Evolutionary conservation across 2,329 filamentous ascomycete species (phyloP), one percentile per base, ranked within the genome.

Genomic region (Neophaeococcomyces aloes): DNA sequence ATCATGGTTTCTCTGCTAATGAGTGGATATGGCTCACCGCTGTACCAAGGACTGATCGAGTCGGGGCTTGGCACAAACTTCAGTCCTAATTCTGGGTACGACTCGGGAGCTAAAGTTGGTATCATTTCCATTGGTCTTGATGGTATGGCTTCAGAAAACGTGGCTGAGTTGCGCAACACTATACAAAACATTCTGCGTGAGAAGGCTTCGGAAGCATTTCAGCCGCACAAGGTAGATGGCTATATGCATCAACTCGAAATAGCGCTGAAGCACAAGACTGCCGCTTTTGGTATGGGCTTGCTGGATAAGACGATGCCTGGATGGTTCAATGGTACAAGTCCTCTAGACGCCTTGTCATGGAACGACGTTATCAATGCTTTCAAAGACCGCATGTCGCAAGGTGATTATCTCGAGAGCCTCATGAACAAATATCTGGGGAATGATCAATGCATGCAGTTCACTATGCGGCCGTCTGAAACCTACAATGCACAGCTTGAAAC

Each of bases 261-360:
- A n/a, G 75, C 81, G 0, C 67, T 96, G 38, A 95, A 95, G 66
- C 87, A 98, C 67, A 96, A 96, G 70, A 95, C 87, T 1, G 86
- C 91, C 43, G 87, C 83, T 57, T 98, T 98, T 59, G 91, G 91
- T 11, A 86, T 95, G 72, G 81, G 81, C 14, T 76, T 96, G 42
- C 78, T 98, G 63, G 86, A 94, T 55, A 79, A 89, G 32, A 72
- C 95, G 6, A 85, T 94, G 59, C 83, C 86, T 2, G 81, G 83
- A 47, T 98, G 91, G 91, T 96, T 98, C 65, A 93, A 91, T 45
- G 91, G 89, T 4, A 79, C 87, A 3, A 86, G 96, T 60, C 89
- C 91, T 0, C 93, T 96, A 63, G 81, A 94, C 52, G 81, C 86
- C 10, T 69, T 98, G 29, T 83, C 86, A 2, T 96, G 88, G 86